Percentiles rank a stretch among this genome's conserved stretches.
phyloP scores from a whole-genome alignment of 225 moss, liverwort and hornwort species.

The Physcomitrellopsis africana region DNA sequence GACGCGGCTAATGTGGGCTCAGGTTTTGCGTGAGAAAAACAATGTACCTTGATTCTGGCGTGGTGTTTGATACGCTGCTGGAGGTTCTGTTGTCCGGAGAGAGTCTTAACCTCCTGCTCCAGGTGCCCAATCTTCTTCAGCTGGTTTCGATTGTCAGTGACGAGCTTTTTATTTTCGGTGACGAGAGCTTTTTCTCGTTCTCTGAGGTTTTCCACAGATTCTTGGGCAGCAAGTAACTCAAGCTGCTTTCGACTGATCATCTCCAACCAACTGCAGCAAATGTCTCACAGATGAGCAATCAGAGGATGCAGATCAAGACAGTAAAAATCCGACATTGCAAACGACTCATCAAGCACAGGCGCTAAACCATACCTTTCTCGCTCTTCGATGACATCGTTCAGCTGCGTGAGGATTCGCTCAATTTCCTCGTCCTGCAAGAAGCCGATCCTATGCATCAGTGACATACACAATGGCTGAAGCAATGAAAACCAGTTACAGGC shows the following conservation, averaged over 20 bases:
- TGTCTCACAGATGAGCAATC: conserved; percentile 13
- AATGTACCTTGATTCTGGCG: conserved; percentile 60
- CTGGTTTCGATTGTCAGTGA: conserved; percentile 59
- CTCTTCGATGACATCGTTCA: conserved; percentile 79
- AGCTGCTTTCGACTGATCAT: conserved; percentile 57
- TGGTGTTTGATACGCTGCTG: conserved; percentile 97
- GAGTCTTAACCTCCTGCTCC: conserved; percentile 78
- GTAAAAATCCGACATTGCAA: neutral
- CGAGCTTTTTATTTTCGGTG: conserved; percentile 45
- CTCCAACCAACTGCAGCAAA: conserved; percentile 58
- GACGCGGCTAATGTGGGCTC: no score
- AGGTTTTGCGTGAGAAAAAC: neutral
- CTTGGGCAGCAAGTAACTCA: conserved; percentile 55
- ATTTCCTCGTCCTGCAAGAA: conserved; percentile 72
- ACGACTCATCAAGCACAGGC: neutral
- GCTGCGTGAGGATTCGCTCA: conserved; percentile 55
- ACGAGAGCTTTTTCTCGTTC: conserved; percentile 45
- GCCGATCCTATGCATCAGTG: neutral
- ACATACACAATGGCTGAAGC: neutral
- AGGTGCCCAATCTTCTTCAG: conserved; percentile 59
- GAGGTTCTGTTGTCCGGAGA: conserved; percentile 88
- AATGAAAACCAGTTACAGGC: no score
- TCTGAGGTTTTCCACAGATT: conserved; percentile 44
- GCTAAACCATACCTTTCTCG: conserved; percentile 43
- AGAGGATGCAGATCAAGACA: neutral